Base-by-base conservation (phyloP, 306 rosid species). In the Arachis hypogaea region DNA sequence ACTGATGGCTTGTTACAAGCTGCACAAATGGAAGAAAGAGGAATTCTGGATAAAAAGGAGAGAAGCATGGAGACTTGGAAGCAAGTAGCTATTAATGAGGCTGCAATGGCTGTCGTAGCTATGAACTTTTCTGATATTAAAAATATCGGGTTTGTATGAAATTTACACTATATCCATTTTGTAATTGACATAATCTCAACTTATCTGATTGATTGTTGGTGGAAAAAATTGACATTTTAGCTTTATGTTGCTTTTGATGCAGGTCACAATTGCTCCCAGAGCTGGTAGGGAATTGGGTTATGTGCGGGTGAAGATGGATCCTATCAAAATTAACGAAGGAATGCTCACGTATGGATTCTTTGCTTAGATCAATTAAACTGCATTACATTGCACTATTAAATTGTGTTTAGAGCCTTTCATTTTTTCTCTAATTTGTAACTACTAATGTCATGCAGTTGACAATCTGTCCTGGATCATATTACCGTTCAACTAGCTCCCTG, bases 11-110 rank as follows among this genome's bases (percentile, higher is more conserved):
- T 94, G 30, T 85, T 94, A 69, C 98, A 94, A 94, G 98, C 98
- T 76, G 98, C 98, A 45, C 98, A 94, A 86, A 94, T 94, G 86
- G 98, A 94, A 83, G 98, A 94, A 86, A 89, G 97, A 78, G 98
- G 98, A 82, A 88, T 89, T 97, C 87, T 91, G 63, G 98, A 94
- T 85, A 88, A 88, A 84, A 94, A 89, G 82, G 93, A 91, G 69
- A 88, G 98, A 75, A 94, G 97, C 83, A 56, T 8, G 1, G 93
- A 86, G 75, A 83, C 86, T 61, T 94, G 98, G 98, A 90, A 82
- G 84, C 93, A 87, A 91, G 86, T 94, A 68, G 98, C 98, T 71
- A 84, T 91, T 38, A 94, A 94, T 80, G 98, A 94, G 85, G 97
- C 95, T 30, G 93, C 96, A 41, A 87, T 89, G 95, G 96, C 95